Base-by-base conservation (phyloP, 306 rosid genomes). In the Mimosa pudica region DNA sequence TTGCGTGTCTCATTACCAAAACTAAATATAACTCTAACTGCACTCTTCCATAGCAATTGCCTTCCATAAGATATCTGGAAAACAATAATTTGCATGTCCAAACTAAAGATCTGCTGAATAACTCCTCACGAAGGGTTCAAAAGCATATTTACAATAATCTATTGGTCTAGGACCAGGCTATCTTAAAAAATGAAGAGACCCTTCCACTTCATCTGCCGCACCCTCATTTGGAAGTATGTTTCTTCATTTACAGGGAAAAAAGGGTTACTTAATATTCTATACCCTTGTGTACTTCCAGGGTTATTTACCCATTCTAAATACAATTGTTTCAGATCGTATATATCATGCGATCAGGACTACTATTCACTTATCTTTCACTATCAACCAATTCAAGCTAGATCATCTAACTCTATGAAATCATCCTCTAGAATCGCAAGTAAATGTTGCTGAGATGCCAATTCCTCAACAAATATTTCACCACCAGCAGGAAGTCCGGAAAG, bases 381-480 rank as follows among this genome's bases (percentile, higher is more conserved):
- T 72, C 76, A 76, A 68, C 71, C 67, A 69, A 41, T 64, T 82
- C 74, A 73, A 57, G 24, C 30, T 55, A 93, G 90, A 85, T 93
- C 97, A 64, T 90, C 83, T 84, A 90, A 54, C 86, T 89, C 96
- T 45, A 92, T 70, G 77, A 80, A 92, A 86, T 88, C 91, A 30
- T 79, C 91, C 73, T 92, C 89, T 58, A 75, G 30, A 75, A 90
- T 75, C 74, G 83, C 78, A 42, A 32, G 79, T 73, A 83, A 45
- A 45, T 76, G 57, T 72, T 82, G 69, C 69, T 57, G 75, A 55
- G 81, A 66, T 38, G 81, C 62, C 55, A 82, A 45, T 57, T 48
- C 82, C 18, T 84, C 83, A 46, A 71, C 35, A 67, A 81, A 38
- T 61, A 63, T 63, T 33, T 87, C 70, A 76, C 49, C 79, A 49